Percentiles rank a stretch among this genome's conserved stretches.
Conservation (phyloP, 306 rosid genomes). For the Cajanus cajan region DNA sequence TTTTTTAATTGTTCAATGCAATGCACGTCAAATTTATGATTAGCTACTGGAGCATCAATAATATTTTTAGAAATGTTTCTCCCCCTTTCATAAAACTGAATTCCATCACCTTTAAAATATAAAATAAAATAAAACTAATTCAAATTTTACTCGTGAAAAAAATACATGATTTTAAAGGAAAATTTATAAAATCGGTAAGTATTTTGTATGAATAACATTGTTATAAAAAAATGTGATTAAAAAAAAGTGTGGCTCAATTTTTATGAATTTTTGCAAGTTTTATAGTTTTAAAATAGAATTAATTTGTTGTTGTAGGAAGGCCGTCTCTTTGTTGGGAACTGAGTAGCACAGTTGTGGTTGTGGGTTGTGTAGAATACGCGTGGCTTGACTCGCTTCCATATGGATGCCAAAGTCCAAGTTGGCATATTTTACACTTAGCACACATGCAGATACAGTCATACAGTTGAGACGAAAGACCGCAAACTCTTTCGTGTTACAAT, state of each 20-base stretch:
- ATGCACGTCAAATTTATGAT: neutral
- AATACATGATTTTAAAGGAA: too few relatives aligned
- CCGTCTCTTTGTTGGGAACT: neutral
- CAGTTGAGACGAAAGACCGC: neutral
- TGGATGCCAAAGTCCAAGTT: constrained; percentile 20
- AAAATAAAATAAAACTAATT: too few relatives aligned
- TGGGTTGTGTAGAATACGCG: neutral
- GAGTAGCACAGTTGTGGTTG: neutral
- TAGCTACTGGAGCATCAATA: neutral
- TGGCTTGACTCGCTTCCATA: neutral
- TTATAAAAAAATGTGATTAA: too few relatives aligned
- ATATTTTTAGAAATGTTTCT: too few relatives aligned
- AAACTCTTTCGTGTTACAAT: too few relatives aligned
- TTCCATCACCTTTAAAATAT: too few relatives aligned
- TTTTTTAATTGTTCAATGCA: neutral
- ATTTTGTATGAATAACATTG: too few relatives aligned
- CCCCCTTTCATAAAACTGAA: too few relatives aligned
- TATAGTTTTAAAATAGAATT: neutral
- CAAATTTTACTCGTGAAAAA: too few relatives aligned
- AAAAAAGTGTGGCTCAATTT: neutral
- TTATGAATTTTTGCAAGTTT: neutral
- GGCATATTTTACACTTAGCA: constrained; percentile 22
- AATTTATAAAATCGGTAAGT: too few relatives aligned
- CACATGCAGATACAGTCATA: constrained; percentile 31
- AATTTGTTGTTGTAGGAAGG: neutral